A percentile compares a stretch with the other conserved stretches of the same genome.
Evolutionary conservation across 306 rosid species (phyloP).

Genomic region (Cucumis cinereus): DNA sequence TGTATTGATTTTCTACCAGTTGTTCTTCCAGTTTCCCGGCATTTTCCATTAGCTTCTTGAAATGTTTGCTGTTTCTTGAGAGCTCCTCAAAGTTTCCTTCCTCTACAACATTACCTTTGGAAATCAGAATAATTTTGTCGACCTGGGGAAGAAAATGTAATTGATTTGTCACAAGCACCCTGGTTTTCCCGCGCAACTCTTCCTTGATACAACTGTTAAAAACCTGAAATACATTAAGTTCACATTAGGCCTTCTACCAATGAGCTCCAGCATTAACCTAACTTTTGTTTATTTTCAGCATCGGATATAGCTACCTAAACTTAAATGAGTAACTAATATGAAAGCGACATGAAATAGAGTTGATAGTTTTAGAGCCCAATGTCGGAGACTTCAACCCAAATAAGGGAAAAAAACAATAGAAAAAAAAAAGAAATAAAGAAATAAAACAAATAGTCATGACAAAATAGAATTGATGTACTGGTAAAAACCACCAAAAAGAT

Average conservation of each 20-base stretch:
- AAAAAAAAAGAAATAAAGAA: neutral
- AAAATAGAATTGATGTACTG: neutral
- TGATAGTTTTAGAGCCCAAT: neutral
- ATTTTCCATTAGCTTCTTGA: conserved; percentile 87
- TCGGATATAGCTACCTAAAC: neutral
- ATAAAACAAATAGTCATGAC: neutral
- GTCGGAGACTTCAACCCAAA: neutral
- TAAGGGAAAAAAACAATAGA: neutral
- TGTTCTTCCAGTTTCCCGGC: conserved; percentile 77
- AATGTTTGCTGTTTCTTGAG: conserved; percentile 43
- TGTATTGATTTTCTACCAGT: conserved; percentile 19
- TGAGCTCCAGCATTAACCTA: neutral
- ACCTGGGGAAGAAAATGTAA: conserved; percentile 87
- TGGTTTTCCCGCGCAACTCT: conserved; percentile 63
- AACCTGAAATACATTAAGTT: conserved; percentile 31
- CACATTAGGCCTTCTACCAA: neutral
- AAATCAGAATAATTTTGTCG: conserved; percentile 56
- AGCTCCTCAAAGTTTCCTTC: conserved; percentile 83
- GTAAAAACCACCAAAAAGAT: neutral
- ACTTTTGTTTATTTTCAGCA: neutral
- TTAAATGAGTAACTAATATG: neutral
- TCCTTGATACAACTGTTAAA: conserved; percentile 75
- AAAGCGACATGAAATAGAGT: neutral
- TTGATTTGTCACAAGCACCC: conserved; percentile 90
- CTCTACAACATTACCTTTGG: conserved; percentile 56